Evolutionary conservation across 75 land plant species (phyloP).

Genomic region (Ceratopteris richardii): DNA sequence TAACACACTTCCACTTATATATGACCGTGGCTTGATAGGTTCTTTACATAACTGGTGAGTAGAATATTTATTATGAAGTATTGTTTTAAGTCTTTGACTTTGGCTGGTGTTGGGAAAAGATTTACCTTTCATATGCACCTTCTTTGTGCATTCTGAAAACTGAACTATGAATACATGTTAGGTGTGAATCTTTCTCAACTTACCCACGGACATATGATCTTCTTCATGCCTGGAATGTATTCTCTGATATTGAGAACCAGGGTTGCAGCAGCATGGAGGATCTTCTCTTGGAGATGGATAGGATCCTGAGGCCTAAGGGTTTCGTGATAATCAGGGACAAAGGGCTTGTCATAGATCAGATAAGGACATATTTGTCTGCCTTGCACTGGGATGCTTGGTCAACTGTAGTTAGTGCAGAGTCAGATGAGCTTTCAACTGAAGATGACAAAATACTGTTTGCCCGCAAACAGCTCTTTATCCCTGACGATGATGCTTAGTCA

Average conservation of each 20-base stretch:
- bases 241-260: conserved; percentile 55
- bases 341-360: conserved; percentile 33
- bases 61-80: not conserved
- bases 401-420: conserved; percentile 38
- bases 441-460: conserved; percentile 66
- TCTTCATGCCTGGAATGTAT: conserved; percentile 74
- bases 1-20: conserved; percentile 60
- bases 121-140: not conserved
- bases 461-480: conserved; percentile 55
- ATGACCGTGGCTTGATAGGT: conserved; percentile 84
- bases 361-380: conserved; percentile 34
- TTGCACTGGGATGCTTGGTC: conserved; percentile 75
- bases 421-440: conserved; percentile 50
- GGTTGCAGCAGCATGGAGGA: conserved; percentile 57
- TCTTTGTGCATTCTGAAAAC: not conserved
- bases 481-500: conserved; percentile 27
- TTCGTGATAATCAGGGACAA: conserved; percentile 80
- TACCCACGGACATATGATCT: conserved; percentile 94
- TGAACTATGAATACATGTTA: conserved; percentile 5
- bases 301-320: conserved; percentile 76
- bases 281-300: conserved; percentile 87
- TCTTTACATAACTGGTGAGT: conserved; percentile 72
- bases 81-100: no score
- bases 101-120: not conserved
- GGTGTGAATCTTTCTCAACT: conserved; percentile 96